Base-by-base conservation (phyloP, 208 protist genomes). In the Crithidia bombi region DNA sequence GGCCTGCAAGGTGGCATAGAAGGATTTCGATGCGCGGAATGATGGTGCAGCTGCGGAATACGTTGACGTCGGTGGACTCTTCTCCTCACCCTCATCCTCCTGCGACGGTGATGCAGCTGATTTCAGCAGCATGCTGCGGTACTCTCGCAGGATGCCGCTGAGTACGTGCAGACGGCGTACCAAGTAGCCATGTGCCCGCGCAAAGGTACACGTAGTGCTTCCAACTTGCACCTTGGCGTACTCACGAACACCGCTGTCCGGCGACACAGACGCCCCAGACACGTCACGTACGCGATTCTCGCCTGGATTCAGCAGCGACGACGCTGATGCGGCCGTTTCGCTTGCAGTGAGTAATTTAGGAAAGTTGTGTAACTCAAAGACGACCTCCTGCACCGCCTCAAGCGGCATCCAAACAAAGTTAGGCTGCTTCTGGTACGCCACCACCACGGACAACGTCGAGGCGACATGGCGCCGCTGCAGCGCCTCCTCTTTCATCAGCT, bases 371-470 rank as follows among this genome's bases (percentile, higher is more conserved):
- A 92, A 35, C 4, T 92, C 50, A 47, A 83, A 88, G 12, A 92
- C 33, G 6, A 95, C 10, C 69, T 95, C 87, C 75, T 95, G 87
- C 55, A 87, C 65, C 63, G 90, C 81, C 28, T 65, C 69, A 49
- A 95, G 75, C 35, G 90, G 90, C 90, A 95, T 95, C 86, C 85
- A 95, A 38, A 92, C 51, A 56, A 93, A 67, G 1, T 76, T 89
- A 7, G 90, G 87, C 58, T 89, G 81, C 71, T 76, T 39, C 32
- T 82, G 74, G 55, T 92, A 86, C 3, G 83, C 75, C 56, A 86
- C 73, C 6, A 91, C 84, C 14, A 90, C 75, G 41, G 73, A 72
- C 35, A 95, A 54, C 23, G 81, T 73, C n/a, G 90, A 93, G 25
- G 80, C 61, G 9, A 83, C 81, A 43, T 87, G 79, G 7, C 86